Conservation (phyloP, 345 rosid genomes). For the Melaleuca quinquenervia region DNA sequence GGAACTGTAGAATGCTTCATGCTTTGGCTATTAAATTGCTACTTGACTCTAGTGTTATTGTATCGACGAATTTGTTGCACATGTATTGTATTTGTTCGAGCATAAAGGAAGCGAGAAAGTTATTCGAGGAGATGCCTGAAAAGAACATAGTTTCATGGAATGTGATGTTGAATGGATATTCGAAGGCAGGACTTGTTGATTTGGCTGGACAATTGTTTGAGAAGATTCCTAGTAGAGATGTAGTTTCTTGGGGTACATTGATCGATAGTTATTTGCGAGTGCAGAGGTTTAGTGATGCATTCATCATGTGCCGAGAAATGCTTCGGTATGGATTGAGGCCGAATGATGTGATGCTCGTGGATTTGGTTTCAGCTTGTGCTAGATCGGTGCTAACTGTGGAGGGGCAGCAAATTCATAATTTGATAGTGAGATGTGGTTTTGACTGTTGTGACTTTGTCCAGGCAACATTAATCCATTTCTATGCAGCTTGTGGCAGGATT, state of each 20-base stretch:
- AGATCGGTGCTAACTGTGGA: constrained; percentile 17
- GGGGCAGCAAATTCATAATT: constrained; percentile 56
- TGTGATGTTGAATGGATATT: constrained; percentile 79
- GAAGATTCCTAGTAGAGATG: constrained; percentile 48
- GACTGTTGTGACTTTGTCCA: constrained; percentile 52
- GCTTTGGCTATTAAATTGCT: constrained; percentile 41
- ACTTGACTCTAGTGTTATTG: constrained; percentile 30
- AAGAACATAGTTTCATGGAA: constrained; percentile 68
- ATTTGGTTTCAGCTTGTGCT: constrained; percentile 66
- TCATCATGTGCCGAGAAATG: constrained; percentile 41
- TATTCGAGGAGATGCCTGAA: constrained; percentile 64
- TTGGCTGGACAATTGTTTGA: constrained; percentile 47
- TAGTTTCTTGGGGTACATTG: constrained; percentile 74
- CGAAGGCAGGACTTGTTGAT: constrained; percentile 56
- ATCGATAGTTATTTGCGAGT: constrained; percentile 46
- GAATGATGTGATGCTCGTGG: constrained; percentile 60
- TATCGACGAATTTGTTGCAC: constrained; percentile 58
- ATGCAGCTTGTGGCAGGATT: constrained; percentile 40
- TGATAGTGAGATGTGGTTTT: constrained; percentile 47
- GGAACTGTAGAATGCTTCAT: constrained; percentile 55
- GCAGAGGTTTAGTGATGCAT: constrained; percentile 45
- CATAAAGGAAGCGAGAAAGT: constrained; percentile 37
- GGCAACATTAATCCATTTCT: constrained; percentile 61
- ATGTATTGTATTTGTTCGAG: constrained; percentile 52
- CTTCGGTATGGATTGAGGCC: constrained; percentile 30